These are phyloP conservation scores for Theileria parva DNA, from an alignment of 169 alveolate genomes.

Conservation along the genomic window DNA sequence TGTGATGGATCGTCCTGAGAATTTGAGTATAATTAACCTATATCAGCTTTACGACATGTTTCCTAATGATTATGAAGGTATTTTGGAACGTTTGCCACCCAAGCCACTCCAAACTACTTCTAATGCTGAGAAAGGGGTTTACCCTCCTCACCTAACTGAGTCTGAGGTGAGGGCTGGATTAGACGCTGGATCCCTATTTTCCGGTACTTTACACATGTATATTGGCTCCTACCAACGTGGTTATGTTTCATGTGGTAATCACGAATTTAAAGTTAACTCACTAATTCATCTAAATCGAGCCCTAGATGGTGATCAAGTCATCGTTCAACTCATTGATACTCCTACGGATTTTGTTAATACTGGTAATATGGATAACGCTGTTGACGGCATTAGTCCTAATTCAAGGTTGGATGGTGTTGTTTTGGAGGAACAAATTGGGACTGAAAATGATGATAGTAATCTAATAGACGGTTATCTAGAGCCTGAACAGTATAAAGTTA, in stretches of 20 bases:
- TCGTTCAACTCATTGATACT: conserved; percentile 82
- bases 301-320: conserved; percentile 96
- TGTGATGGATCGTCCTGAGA: neutral
- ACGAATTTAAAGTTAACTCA: conserved; percentile 85
- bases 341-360: conserved; percentile 59
- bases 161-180: conserved; percentile 69
- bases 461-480: conserved; percentile 31
- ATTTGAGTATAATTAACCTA: neutral
- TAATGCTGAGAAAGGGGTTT: conserved; percentile 6
- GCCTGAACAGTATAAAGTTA: conserved; percentile 27
- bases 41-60: conserved; percentile 5
- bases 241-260: conserved; percentile 71
- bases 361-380: conserved; percentile 57
- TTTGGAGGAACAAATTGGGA: conserved; percentile 35
- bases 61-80: neutral
- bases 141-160: conserved; percentile 57
- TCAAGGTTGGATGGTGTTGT: conserved; percentile 15
- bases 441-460: conserved; percentile 31
- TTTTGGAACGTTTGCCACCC: neutral
- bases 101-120: neutral
- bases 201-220: conserved; percentile 86
- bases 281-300: conserved; percentile 91
- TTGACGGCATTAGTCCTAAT: conserved; percentile 40
- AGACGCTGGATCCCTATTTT: conserved; percentile 82
- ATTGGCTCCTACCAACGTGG: conserved; percentile 78